These are phyloP conservation scores for Tuctoria greenei DNA, from an alignment of 176 grass and related monocot genomes.

Conservation along the genomic window DNA sequence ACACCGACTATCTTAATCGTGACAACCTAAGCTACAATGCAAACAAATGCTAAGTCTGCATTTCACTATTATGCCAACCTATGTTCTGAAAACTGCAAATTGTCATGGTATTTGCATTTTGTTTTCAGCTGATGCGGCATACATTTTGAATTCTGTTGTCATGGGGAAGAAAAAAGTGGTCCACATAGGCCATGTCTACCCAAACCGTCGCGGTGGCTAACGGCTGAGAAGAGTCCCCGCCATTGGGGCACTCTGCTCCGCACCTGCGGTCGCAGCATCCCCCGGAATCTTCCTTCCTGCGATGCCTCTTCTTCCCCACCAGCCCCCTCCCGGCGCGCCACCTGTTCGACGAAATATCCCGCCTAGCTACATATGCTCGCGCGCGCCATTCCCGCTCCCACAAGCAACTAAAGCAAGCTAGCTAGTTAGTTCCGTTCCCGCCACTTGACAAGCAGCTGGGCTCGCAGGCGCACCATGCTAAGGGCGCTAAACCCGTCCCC, in stretches of 20 bases:
- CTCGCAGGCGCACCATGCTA: constrained; percentile 46
- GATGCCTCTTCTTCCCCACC: constrained; percentile 37
- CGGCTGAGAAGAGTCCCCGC: constrained; percentile 45
- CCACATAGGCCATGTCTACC: constrained; percentile 12
- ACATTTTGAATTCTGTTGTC: not conserved
- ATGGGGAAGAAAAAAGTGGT: not conserved
- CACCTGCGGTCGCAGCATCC: constrained; percentile 27
- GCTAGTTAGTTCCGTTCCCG: not conserved
- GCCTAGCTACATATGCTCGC: constrained; percentile 32
- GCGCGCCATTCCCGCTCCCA: constrained; percentile 8
- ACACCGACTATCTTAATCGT: too few species aligned
- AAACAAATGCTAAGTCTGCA: too few species aligned
- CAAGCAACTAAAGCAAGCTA: not conserved
- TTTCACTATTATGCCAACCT: too few species aligned
- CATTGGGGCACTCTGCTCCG: constrained; percentile 28
- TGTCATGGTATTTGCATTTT: too few species aligned
- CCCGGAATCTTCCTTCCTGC: constrained; percentile 72
- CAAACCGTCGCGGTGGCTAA: not conserved
- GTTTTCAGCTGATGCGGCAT: too few species aligned
- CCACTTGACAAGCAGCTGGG: not conserved
- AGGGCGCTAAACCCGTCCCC: constrained; percentile 57
- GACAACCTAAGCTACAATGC: too few species aligned
- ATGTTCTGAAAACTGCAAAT: too few species aligned
- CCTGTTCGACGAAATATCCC: constrained; percentile 76
- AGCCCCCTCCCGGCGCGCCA: constrained; percentile 10